These are phyloP conservation scores for Ophiostoma ulmi DNA, from an alignment of 2,329 filamentous ascomycete species.

Conservation along the genomic window DNA sequence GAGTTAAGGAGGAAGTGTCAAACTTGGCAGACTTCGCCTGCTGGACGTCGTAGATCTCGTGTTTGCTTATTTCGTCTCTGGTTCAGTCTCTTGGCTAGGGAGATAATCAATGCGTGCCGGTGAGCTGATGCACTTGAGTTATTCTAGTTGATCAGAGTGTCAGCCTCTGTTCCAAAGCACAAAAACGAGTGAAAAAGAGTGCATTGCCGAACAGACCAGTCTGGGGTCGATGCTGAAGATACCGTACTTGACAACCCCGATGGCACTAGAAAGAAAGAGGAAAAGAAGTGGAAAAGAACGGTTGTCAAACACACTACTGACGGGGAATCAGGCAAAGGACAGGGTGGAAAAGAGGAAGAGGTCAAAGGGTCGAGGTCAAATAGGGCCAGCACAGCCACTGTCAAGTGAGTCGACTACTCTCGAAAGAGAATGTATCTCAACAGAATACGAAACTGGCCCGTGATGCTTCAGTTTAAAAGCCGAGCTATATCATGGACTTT, in stretches of 20 bases:
- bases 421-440: neutral
- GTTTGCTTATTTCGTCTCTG: constrained; percentile 11
- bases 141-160: neutral
- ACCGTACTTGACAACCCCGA: constrained; percentile 13
- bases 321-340: neutral
- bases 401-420: neutral
- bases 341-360: constrained; percentile 1
- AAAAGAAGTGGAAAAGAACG: constrained; percentile 12
- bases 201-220: constrained; percentile 15
- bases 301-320: neutral
- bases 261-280: constrained; percentile 16
- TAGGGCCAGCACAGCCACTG: constrained; percentile 2
- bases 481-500: neutral
- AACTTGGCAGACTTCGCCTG: constrained; percentile 11
- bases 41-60: constrained; percentile 11
- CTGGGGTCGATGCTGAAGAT: constrained; percentile 14
- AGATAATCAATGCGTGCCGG: neutral
- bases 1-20: neutral
- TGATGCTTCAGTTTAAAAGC: neutral
- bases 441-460: constrained; percentile 1
- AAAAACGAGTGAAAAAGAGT: neutral
- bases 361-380: neutral
- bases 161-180: neutral
- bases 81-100: neutral
- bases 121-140: neutral